phyloP scores from a whole-genome alignment of 345 rosid species.

The Salix caprea region DNA sequence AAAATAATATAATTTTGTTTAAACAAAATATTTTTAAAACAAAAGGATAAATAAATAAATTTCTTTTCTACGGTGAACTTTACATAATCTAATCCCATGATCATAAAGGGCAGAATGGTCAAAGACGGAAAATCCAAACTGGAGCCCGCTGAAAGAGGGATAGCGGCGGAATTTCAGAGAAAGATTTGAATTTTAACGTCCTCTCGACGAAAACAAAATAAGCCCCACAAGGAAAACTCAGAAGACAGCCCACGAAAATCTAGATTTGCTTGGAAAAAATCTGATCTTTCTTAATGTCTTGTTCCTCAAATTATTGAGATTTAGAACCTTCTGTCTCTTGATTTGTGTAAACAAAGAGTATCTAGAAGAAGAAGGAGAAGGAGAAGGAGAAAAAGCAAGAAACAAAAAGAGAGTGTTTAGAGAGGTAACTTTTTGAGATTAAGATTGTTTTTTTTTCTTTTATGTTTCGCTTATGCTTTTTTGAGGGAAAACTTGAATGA shows the following conservation, averaged over 20 bases:
- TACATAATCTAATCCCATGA: neutral
- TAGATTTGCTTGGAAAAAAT: no score
- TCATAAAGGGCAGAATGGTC: conserved; percentile 22
- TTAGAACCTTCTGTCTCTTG: neutral
- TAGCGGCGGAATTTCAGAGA: conserved; percentile 47
- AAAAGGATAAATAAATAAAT: no score
- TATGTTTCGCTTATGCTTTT: neutral
- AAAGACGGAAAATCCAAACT: neutral
- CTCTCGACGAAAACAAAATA: neutral
- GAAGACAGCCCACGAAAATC: neutral
- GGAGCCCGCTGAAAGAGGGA: conserved; percentile 27
- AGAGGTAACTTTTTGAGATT: neutral
- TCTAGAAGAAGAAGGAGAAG: neutral
- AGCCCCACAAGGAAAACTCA: neutral
- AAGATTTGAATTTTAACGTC: conserved; percentile 46
- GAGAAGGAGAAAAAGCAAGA: neutral
- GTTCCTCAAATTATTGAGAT: neutral
- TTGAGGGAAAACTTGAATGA: neutral
- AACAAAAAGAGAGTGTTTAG: neutral
- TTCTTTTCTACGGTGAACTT: no score
- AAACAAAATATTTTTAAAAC: no score
- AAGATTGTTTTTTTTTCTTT: neutral
- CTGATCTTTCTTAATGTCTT: neutral
- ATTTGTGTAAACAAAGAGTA: neutral
- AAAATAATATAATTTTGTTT: no score